Percentiles rank a stretch among this genome's conserved stretches.
These are phyloP conservation scores for Chlorella sp. DNA, from an alignment of 139 green algal genomes.

Conservation along the genomic window DNA sequence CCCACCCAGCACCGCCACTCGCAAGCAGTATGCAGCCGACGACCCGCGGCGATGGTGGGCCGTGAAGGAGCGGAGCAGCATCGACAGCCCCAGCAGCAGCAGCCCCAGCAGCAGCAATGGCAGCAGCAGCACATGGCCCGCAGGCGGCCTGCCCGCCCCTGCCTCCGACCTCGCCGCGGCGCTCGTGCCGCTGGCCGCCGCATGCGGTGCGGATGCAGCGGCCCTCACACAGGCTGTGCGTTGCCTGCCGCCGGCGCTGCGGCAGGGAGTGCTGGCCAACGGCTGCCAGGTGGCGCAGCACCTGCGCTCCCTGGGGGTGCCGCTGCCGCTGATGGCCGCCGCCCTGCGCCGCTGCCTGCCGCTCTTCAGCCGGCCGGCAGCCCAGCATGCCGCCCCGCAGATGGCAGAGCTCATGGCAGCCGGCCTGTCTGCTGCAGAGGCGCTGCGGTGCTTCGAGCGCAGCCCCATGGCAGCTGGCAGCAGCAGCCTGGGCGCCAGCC, in stretches of 20 bases:
- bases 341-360: slow-evolving; percentile 4
- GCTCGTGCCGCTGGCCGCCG: neutral
- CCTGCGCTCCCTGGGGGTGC: neutral
- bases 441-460: neutral
- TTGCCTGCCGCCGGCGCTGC: slow-evolving; percentile 5
- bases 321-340: neutral
- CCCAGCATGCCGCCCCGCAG: neutral
- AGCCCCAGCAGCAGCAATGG: neutral
- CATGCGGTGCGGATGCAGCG: neutral
- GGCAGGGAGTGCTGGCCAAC: neutral
- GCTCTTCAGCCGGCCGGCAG: neutral
- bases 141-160: neutral
- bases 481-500: neutral
- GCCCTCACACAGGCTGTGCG: neutral
- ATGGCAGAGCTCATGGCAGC: neutral
- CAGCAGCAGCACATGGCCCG: neutral
- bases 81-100: neutral
- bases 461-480: neutral
- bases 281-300: neutral
- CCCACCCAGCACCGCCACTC: too few species aligned
- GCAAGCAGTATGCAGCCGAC: too few species aligned
- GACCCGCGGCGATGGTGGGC: too few species aligned
- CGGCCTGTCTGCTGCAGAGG: neutral
- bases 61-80: too few species aligned
- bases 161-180: neutral